Conservation (phyloP, 306 rosid genomes). For the Astragalus glycyphyllos region DNA sequence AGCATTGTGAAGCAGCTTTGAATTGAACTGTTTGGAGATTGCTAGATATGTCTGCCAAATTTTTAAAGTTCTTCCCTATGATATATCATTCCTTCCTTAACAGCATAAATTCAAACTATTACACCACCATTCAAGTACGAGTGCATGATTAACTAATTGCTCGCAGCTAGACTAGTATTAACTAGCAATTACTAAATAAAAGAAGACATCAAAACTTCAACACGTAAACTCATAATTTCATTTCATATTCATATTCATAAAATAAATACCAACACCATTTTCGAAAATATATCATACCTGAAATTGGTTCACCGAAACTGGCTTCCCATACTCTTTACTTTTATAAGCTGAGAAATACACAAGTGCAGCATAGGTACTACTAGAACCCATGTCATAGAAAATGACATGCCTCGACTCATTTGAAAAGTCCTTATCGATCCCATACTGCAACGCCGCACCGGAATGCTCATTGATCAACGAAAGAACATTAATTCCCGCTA, state of each 20-base stretch:
- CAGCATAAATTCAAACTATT: conserved; percentile 12
- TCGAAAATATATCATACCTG: conserved; percentile 59
- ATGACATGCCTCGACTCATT: conserved; percentile 84
- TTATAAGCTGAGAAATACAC: conserved; percentile 82
- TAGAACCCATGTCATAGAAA: conserved; percentile 95
- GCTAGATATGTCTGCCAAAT: not conserved
- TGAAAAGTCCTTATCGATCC: conserved; percentile 92
- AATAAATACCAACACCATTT: not conserved
- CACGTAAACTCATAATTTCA: not conserved
- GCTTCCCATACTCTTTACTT: conserved; percentile 83
- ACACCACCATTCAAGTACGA: conserved; percentile 11
- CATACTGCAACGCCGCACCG: conserved; percentile 97
- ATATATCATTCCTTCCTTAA: not conserved
- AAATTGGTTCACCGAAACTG: conserved; percentile 82
- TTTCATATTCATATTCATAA: not conserved
- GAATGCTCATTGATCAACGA: conserved; percentile 90
- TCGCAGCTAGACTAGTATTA: conserved; percentile 8
- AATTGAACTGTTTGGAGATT: not conserved
- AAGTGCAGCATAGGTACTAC: conserved; percentile 88
- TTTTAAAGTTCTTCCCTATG: not conserved
- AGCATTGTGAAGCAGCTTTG: not conserved
- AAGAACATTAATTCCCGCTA: conserved; percentile 85
- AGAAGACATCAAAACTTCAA: not conserved
- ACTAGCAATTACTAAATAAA: not conserved
- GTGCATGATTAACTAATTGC: not conserved